These are phyloP conservation scores for Spinacia oleracea DNA, from an alignment of 179 eudicot species.

Conservation along the genomic window DNA sequence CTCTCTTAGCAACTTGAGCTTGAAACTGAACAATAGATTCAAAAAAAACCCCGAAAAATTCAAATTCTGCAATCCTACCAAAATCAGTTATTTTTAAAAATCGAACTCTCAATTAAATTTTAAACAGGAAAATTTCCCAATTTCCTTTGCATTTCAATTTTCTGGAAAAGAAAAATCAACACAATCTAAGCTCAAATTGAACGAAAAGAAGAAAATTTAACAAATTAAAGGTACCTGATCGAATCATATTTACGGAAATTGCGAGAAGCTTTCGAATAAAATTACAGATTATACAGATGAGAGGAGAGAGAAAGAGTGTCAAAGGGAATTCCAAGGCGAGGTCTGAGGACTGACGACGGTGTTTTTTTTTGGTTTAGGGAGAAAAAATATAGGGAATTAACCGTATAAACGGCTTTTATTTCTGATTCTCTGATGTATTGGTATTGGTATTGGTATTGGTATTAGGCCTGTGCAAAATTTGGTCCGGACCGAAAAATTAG, in stretches of 20 bases:
- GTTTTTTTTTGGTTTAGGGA: neutral
- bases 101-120: neutral
- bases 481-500: too few relatives aligned
- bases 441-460: too few relatives aligned
- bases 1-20: neutral
- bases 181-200: conserved; percentile 12
- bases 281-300: neutral
- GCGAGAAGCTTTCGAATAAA: conserved; percentile 1
- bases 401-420: neutral
- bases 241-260: conserved; percentile 10
- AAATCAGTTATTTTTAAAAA: neutral
- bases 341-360: neutral
- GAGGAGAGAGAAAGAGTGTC: conserved; percentile 16
- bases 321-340: conserved; percentile 17
- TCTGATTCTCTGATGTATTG: too few relatives aligned
- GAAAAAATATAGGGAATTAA: neutral
- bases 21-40: neutral
- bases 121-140: neutral
- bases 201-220: neutral
- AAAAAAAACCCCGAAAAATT: neutral
- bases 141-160: neutral
- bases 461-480: too few relatives aligned
- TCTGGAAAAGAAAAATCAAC: neutral
- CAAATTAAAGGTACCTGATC: conserved; percentile 16
- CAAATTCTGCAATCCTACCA: neutral